Evolutionary conservation across 768 basidiomycete species (phyloP), one percentile per base, ranked within the genome.

Genomic region (Lactarius indigo): DNA sequence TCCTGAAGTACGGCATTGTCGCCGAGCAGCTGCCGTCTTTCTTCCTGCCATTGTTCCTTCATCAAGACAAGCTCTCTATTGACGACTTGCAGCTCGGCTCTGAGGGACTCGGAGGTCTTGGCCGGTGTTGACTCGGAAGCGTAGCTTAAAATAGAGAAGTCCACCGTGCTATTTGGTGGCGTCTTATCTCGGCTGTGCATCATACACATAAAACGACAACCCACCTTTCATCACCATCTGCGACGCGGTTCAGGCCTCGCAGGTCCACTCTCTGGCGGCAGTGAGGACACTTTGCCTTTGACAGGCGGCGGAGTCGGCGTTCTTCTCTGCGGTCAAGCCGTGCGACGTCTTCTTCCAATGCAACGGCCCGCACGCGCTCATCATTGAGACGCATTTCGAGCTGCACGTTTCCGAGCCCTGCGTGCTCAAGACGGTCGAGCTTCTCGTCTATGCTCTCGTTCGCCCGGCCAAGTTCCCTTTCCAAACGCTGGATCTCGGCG

Each of bases 391-490:
- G 87, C 76, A 81, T 82, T 0, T 89, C 87, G 41, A 92, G 79
- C 8, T 84, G 85, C 55, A 94, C 85, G 50, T 88, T 88, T 33
- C 86, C 91, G 17, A 89, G 75, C 5, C 92, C 92, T 0, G 89
- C 87, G 64, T 93, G 88, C 72, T 92, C 90, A 3, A 96, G 86
- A 60, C 88, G 86, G 73, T 93, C 92, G 18, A 96, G 81, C 75
- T 95, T 94, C 73, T 93, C 88, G 71, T 96, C 94, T 62, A 96
- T 91, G 71, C 85, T 89, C 41, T 89, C 87, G 73, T 96, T 94
- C 12, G 92, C 93, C 2, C 74, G 81, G 68, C 90, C 88, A 31
- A 95, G 86, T 70, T 94, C 88, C 20, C 79, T 79, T 71, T 94
- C 89, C 42, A 95, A 79, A 28, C 88, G 84, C 59, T 80, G 81